A percentile compares a stretch with the other conserved stretches of the same genome.
phyloP scores from a whole-genome alignment of 352 stramenopile species.

The Globisporangium perplexum region DNA sequence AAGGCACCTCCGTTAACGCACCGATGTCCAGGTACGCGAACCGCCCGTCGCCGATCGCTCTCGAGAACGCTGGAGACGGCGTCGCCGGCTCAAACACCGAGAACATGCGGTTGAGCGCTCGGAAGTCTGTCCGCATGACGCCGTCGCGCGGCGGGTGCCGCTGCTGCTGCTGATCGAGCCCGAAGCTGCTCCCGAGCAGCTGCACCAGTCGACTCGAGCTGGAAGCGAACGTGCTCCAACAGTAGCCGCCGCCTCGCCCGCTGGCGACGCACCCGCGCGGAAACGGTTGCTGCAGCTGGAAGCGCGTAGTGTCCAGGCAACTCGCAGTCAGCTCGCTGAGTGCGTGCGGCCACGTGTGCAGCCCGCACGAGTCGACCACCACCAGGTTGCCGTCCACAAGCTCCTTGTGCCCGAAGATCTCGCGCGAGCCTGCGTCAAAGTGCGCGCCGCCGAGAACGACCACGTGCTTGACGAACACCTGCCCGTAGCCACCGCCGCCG shows the following conservation, averaged over 20 bases:
- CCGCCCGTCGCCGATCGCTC: slow-evolving; percentile 18
- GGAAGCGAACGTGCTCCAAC: slow-evolving; percentile 57
- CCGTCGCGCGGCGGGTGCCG: slow-evolving; percentile 29
- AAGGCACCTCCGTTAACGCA: slow-evolving; percentile 8
- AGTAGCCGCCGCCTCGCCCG: slow-evolving; percentile 37
- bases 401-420: slow-evolving; percentile 48
- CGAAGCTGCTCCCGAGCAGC: slow-evolving; percentile 49
- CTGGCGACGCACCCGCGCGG: slow-evolving; percentile 52
- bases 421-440: slow-evolving; percentile 39
- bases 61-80: slow-evolving; percentile 5
- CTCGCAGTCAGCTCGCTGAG: slow-evolving; percentile 40
- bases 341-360: slow-evolving; percentile 53
- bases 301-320: slow-evolving; percentile 48
- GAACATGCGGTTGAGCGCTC: slow-evolving; percentile 60
- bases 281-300: slow-evolving; percentile 28
- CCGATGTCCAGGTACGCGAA: slow-evolving; percentile 12
- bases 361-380: slow-evolving; percentile 56
- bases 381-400: slow-evolving; percentile 46
- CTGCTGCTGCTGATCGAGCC: slow-evolving; percentile 25
- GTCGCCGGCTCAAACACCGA: slow-evolving; percentile 25
- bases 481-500: not conserved
- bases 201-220: slow-evolving; percentile 56
- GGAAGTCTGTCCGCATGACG: slow-evolving; percentile 60
- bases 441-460: slow-evolving; percentile 59
- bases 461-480: slow-evolving; percentile 47